Conservation (phyloP, 2,329 filamentous ascomycete species). For the Fusarium hainanense region DNA sequence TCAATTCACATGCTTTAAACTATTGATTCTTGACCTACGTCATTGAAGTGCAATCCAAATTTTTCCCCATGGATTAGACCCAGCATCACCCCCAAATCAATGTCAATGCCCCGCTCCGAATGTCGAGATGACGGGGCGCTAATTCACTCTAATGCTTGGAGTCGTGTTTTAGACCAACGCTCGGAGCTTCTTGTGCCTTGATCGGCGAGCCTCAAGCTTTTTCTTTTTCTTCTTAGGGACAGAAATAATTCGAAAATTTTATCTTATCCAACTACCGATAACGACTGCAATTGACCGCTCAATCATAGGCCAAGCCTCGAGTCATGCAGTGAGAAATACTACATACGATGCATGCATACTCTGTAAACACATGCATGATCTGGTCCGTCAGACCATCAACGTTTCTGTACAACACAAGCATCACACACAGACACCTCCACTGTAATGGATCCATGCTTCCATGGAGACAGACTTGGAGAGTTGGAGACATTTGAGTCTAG, state of each 20-base stretch:
- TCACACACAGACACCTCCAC: slow-evolving; percentile 19
- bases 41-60: slow-evolving; percentile 31
- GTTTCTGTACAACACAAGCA: slow-evolving; percentile 4
- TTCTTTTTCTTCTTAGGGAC: slow-evolving; percentile 3
- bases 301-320: background rate
- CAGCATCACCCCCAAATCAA: slow-evolving; percentile 12
- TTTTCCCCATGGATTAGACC: slow-evolving; percentile 9
- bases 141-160: slow-evolving; percentile 10
- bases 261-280: background rate
- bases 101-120: slow-evolving; percentile 4
- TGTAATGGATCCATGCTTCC: slow-evolving; percentile 10
- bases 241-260: background rate
- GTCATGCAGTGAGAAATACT: slow-evolving; percentile 14
- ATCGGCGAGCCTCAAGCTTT: slow-evolving; percentile 11
- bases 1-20: slow-evolving; percentile 14
- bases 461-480: slow-evolving; percentile 1
- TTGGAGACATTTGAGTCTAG: slow-evolving; percentile 18
- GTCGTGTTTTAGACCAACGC: slow-evolving; percentile 7
- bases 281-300: background rate
- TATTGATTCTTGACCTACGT: slow-evolving; percentile 24
- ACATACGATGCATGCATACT: background rate
- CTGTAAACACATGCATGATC: slow-evolving; percentile 8
- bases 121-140: slow-evolving; percentile 16
- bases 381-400: background rate
- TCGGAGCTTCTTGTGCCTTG: slow-evolving; percentile 29